Conservation (phyloP, 495 filamentous ascomycete species). For the Penicillium flavigenum region DNA sequence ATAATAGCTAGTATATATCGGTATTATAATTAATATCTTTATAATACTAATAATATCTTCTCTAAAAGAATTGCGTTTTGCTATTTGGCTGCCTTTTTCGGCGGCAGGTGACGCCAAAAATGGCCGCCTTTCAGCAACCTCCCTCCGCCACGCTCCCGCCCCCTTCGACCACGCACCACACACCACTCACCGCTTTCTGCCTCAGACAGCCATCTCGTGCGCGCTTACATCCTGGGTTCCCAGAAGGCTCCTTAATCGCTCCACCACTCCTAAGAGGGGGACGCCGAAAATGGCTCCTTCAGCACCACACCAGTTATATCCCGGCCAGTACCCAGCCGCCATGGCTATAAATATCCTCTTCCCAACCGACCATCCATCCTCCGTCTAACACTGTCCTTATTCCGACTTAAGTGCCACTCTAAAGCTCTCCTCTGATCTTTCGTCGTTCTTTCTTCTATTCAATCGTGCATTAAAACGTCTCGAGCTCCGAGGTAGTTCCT, state of each 20-base stretch:
- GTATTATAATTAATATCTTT: too few relatives aligned
- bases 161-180: conserved; percentile 9
- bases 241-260: conserved; percentile 3
- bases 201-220: conserved; percentile 12
- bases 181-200: conserved; percentile 5
- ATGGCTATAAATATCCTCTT: conserved; percentile 16
- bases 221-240: conserved; percentile 10
- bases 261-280: neutral
- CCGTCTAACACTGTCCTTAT: conserved; percentile 3
- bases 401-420: conserved; percentile 11
- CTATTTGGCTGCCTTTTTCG: too few relatives aligned
- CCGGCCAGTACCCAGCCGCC: conserved; percentile 13
- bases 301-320: conserved; percentile 10
- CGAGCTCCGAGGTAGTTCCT: conserved; percentile 12
- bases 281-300: conserved; percentile 2
- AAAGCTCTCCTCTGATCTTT: conserved; percentile 13
- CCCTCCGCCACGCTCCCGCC: too few relatives aligned
- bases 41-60: too few relatives aligned
- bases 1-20: too few relatives aligned
- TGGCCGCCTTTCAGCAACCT: too few relatives aligned
- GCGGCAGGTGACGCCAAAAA: too few relatives aligned
- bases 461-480: conserved; percentile 13
- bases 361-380: conserved; percentile 4
- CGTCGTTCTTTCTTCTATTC: conserved; percentile 11
- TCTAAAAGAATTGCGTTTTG: too few relatives aligned